These are phyloP conservation scores for Sporothrix protearum DNA, from an alignment of 2,329 filamentous ascomycete genomes.

Conservation along the genomic window DNA sequence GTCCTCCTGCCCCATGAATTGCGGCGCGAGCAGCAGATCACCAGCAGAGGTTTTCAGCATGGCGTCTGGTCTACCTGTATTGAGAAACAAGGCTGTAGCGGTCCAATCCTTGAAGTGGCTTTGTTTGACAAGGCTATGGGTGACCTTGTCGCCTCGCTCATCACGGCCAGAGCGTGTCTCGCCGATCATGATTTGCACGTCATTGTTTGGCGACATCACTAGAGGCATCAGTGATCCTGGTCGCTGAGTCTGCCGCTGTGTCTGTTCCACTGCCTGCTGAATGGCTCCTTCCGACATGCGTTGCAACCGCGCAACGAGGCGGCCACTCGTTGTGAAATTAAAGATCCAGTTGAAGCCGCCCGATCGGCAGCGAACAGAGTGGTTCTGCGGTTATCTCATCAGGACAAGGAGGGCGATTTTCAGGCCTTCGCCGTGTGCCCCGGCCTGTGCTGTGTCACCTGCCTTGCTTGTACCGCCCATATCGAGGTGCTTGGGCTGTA, in stretches of 20 bases:
- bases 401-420: constrained; percentile 36
- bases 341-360: constrained; percentile 35
- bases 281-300: neutral
- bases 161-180: constrained; percentile 22
- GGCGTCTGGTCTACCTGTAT: neutral
- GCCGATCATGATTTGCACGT: constrained; percentile 32
- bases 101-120: neutral
- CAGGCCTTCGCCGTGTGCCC: constrained; percentile 35
- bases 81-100: neutral
- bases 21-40: neutral
- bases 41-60: neutral
- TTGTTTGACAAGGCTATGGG: neutral
- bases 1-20: neutral
- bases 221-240: neutral
- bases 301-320: constrained; percentile 16
- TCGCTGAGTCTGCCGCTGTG: neutral
- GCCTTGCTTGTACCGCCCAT: constrained; percentile 33
- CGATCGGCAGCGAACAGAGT: constrained; percentile 31
- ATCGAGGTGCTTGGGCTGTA: constrained; percentile 35
- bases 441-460: constrained; percentile 29
- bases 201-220: neutral
- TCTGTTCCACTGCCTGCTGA: neutral
- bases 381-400: constrained; percentile 32
- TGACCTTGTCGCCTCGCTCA: constrained; percentile 17
- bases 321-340: constrained; percentile 31